These are phyloP conservation scores for Davidsoniella eucalypti DNA, from an alignment of 2,329 filamentous ascomycete genomes.

Conservation along the genomic window DNA sequence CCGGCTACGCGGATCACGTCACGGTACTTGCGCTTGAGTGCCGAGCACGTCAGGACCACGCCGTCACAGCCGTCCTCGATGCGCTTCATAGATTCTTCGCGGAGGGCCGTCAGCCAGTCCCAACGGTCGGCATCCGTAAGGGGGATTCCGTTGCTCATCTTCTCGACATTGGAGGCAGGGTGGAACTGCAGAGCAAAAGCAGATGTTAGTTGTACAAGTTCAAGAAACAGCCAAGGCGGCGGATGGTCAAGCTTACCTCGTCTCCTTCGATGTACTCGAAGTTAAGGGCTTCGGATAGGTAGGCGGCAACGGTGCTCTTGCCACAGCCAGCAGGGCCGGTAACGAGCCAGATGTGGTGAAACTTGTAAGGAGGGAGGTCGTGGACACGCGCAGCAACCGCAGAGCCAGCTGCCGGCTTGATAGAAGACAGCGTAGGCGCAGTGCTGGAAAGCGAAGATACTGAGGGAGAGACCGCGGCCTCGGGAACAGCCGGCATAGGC, in stretches of 20 bases:
- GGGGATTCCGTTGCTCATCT: conserved; percentile 73
- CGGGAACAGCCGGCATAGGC: conserved; percentile 7
- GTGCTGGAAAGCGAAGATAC: conserved; percentile 16
- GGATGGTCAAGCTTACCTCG: conserved; percentile 35
- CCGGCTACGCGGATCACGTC: conserved; percentile 74
- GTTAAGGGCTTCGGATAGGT: conserved; percentile 43
- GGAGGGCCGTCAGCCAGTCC: conserved; percentile 82
- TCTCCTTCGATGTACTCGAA: conserved; percentile 65
- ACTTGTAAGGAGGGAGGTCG: conserved; percentile 16
- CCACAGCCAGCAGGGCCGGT: conserved; percentile 67
- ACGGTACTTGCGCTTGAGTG: conserved; percentile 91
- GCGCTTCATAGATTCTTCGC: conserved; percentile 45
- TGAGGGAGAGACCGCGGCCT: conserved; percentile 12
- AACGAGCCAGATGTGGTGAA: conserved; percentile 64
- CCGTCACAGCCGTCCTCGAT: conserved; percentile 43
- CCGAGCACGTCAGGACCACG: conserved; percentile 93
- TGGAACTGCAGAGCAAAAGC: conserved; percentile 43
- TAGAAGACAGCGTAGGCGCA: conserved; percentile 1
- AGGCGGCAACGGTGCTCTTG: conserved; percentile 58
- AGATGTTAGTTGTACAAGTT: conserved; percentile 15
- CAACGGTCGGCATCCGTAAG: conserved; percentile 87
- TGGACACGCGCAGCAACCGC: conserved; percentile 4
- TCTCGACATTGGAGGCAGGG: conserved; percentile 64
- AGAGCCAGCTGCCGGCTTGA: conserved; percentile 8
- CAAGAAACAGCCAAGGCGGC: no score